Evolutionary conservation across 495 filamentous ascomycete genomes (phyloP).

Genomic region (Cercophora sp.): DNA sequence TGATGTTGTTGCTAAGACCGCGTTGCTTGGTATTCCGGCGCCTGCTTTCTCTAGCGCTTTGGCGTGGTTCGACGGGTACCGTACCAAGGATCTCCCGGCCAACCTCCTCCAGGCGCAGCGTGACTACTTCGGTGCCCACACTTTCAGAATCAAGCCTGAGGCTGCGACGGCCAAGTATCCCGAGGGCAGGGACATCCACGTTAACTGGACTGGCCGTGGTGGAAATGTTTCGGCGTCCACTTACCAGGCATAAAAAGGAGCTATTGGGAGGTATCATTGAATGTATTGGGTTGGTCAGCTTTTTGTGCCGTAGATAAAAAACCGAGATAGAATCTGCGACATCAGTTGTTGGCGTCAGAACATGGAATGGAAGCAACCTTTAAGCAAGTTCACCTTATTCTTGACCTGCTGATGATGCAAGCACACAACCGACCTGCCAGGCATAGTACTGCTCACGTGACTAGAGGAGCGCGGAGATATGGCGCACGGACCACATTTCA

Average conservation of each 20-base stretch:
- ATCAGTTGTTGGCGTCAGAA: no score
- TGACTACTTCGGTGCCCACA: constrained; percentile 99
- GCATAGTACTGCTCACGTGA: no score
- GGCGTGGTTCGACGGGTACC: constrained; percentile 97
- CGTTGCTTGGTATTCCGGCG: constrained; percentile 88
- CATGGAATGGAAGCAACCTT: no score
- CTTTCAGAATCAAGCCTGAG: constrained; percentile 96
- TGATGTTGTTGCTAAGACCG: constrained; percentile 86
- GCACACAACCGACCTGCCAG: no score
- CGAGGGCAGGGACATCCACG: constrained; percentile 86
- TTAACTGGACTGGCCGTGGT: constrained; percentile 98
- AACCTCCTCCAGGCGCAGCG: constrained; percentile 97
- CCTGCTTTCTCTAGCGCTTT: constrained; percentile 95
- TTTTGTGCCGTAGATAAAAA: constrained; percentile 6
- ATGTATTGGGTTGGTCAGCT: background rate
- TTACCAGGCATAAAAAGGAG: constrained; percentile 78
- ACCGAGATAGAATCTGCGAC: constrained; percentile 16
- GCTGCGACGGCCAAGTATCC: constrained; percentile 76
- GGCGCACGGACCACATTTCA: no score
- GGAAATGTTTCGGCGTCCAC: constrained; percentile 96
- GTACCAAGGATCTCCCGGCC: constrained; percentile 89
- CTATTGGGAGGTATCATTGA: background rate
- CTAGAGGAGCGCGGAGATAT: no score
- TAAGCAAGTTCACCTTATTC: no score
- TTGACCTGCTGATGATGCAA: no score